Percentiles rank a stretch among this genome's conserved stretches.
phyloP scores from a whole-genome alignment of 108 stramenopile genomes.

The Asterionellopsis glacialis region DNA sequence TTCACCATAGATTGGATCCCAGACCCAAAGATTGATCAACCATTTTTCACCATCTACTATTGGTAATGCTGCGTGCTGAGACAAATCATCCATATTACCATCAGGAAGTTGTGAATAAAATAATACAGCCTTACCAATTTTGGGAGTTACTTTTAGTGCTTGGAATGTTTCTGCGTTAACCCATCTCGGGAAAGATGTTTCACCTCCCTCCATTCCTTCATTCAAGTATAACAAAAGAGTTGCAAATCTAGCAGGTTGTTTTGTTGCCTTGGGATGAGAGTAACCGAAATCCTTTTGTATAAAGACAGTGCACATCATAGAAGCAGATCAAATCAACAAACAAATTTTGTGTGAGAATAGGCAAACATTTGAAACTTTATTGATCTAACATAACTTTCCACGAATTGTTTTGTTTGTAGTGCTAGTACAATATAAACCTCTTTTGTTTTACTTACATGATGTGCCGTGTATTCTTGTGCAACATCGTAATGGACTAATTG shows the following conservation, averaged over 20 bases:
- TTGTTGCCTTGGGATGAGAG: background rate
- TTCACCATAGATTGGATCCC: slow-evolving; percentile 43
- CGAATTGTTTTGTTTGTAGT: no score
- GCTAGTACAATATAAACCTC: no score
- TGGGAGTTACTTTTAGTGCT: slow-evolving; percentile 1
- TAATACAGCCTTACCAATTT: slow-evolving; percentile 43
- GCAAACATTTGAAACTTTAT: no score
- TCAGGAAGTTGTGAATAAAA: slow-evolving; percentile 90
- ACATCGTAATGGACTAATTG: slow-evolving; percentile 87
- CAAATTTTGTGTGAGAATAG: no score
- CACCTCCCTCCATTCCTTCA: slow-evolving; percentile 65
- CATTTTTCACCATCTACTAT: slow-evolving; percentile 61
- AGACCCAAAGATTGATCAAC: slow-evolving; percentile 58
- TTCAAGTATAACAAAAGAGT: slow-evolving; percentile 87
- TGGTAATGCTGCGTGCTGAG: slow-evolving; percentile 80
- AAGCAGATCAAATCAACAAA: no score
- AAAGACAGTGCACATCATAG: no score
- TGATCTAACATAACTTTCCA: no score
- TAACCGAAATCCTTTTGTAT: slow-evolving; percentile 15
- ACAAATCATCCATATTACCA: slow-evolving; percentile 87
- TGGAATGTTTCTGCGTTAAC: slow-evolving; percentile 66
- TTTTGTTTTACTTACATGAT: slow-evolving; percentile 7
- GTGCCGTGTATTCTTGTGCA: slow-evolving; percentile 74
- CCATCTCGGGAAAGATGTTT: slow-evolving; percentile 76
- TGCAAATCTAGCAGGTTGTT: slow-evolving; percentile 66